Evolutionary conservation across 2,329 filamentous ascomycete species (phyloP).

Genomic region (Phyllosticta paracitricarpa): DNA sequence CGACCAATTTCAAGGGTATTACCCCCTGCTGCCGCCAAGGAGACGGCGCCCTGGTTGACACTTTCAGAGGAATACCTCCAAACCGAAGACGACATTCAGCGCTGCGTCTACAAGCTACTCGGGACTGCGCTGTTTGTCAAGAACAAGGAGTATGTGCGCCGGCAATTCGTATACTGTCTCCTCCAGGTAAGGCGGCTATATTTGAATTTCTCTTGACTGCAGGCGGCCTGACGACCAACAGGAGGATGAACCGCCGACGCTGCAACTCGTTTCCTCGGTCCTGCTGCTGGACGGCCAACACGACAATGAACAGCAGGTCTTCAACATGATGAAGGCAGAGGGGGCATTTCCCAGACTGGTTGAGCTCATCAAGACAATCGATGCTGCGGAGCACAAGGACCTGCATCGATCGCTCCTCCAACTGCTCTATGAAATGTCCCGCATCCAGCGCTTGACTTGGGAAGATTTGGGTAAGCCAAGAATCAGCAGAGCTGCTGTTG

Average conservation of each 20-base stretch:
- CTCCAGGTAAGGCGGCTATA: conserved; percentile 44
- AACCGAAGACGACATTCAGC: conserved; percentile 68
- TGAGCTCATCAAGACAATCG: conserved; percentile 62
- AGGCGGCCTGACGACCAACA: conserved; percentile 26
- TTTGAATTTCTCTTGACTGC: background rate
- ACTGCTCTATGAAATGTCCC: conserved; percentile 90
- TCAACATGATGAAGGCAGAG: conserved; percentile 79
- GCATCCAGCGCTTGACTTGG: conserved; percentile 69
- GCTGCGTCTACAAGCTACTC: conserved; percentile 70
- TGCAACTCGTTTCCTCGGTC: conserved; percentile 75
- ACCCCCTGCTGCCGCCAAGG: conserved; percentile 2
- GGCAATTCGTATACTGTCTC: conserved; percentile 84
- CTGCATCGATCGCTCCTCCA: conserved; percentile 77
- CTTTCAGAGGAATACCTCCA: conserved; percentile 56
- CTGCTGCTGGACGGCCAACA: conserved; percentile 77
- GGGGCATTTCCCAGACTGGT: conserved; percentile 75
- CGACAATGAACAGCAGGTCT: conserved; percentile 57
- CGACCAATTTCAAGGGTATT: conserved; percentile 58
- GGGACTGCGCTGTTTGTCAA: conserved; percentile 62
- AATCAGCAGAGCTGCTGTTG: background rate
- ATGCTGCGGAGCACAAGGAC: conserved; percentile 52
- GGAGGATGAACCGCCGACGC: conserved; percentile 72
- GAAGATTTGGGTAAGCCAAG: conserved; percentile 63
- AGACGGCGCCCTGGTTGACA: conserved; percentile 14
- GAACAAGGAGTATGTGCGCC: conserved; percentile 79